A percentile compares a stretch with the other conserved stretches of the same genome.
Conservation (phyloP, 164 flowering plant species). For the Tetrastigma voinierianum region DNA sequence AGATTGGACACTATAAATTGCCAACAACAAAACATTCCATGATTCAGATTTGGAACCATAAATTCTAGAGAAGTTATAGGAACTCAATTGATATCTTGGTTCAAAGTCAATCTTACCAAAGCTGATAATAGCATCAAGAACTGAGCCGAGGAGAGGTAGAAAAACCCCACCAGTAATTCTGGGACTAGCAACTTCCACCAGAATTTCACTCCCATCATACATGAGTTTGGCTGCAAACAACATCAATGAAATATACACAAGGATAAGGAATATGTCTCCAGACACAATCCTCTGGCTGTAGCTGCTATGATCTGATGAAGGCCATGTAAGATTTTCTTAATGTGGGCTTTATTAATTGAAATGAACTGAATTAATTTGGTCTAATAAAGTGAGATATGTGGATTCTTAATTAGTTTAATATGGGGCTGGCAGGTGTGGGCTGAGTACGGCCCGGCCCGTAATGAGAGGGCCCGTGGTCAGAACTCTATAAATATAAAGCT, state of each 20-base stretch:
- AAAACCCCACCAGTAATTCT: not conserved
- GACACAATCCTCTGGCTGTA: not conserved
- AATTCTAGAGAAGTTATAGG: too few species aligned
- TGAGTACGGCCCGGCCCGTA: too few species aligned
- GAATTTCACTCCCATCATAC: not conserved
- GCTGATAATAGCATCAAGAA: not conserved
- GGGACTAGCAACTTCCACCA: not conserved
- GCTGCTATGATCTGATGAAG: not conserved
- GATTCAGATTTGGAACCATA: too few species aligned
- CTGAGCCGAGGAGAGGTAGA: not conserved
- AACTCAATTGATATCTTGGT: too few species aligned
- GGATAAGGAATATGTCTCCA: not conserved
- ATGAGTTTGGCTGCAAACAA: not conserved
- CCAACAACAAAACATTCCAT: not conserved
- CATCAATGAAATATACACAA: conserved; percentile 1
- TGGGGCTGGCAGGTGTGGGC: too few species aligned
- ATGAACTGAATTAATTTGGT: too few species aligned
- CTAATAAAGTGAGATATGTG: too few species aligned
- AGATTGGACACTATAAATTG: not conserved
- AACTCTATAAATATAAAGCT: too few species aligned
- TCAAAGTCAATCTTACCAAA: not conserved
- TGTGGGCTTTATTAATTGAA: too few species aligned
- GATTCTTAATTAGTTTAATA: too few species aligned
- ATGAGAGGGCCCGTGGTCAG: too few species aligned
- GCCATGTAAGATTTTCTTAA: too few species aligned